Conservation (phyloP, 345 rosid species). For the Murraya koenigii region DNA sequence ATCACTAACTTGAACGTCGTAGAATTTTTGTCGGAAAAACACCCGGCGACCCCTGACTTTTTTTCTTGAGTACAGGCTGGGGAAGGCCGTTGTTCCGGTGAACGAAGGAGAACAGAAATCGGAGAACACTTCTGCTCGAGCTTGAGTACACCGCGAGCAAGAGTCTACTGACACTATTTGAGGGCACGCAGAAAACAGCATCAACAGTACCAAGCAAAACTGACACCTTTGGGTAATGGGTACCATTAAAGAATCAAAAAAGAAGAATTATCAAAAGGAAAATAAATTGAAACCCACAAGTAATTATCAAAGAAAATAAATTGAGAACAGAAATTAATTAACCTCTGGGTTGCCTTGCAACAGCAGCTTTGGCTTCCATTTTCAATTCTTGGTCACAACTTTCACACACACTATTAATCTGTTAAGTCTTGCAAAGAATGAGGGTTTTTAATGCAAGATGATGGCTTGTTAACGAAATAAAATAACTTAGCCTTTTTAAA, state of each 20-base stretch:
- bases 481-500: background rate
- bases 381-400: too few species aligned
- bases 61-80: too few species aligned
- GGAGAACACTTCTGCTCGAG: too few species aligned
- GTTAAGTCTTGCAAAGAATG: background rate
- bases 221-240: background rate
- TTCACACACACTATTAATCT: background rate
- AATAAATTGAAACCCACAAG: background rate
- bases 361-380: background rate
- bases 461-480: background rate
- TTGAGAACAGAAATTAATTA: background rate
- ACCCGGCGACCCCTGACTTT: too few species aligned
- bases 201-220: background rate
- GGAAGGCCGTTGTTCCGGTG: too few species aligned
- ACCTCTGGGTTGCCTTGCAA: slow-evolving; percentile 11
- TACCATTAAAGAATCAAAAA: background rate
- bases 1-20: too few species aligned
- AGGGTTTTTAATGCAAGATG: background rate
- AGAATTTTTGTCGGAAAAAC: too few species aligned
- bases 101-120: too few species aligned
- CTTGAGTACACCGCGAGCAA: too few species aligned
- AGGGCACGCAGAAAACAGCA: too few species aligned
- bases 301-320: background rate
- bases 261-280: background rate
- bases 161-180: too few species aligned